Conservation (phyloP, 306 rosid species). For the Vigna angularis region DNA sequence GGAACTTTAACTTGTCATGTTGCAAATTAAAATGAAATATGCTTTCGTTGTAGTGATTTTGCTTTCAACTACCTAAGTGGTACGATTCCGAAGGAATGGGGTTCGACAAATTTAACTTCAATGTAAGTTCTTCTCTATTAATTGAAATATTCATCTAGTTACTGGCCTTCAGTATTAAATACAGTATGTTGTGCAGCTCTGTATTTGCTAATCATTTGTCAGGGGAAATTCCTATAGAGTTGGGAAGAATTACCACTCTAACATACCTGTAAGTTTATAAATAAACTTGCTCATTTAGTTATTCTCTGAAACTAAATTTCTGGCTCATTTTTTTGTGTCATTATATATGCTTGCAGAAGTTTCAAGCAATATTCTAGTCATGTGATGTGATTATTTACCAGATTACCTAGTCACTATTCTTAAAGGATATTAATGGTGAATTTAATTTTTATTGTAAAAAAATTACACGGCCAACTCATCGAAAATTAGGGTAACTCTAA, state of each 20-base stretch:
- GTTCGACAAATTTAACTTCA: slow-evolving; percentile 53
- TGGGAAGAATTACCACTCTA: slow-evolving; percentile 73
- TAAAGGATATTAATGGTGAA: not conserved
- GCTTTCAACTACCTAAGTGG: slow-evolving; percentile 74
- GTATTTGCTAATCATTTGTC: slow-evolving; percentile 79
- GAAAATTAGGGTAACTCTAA: too few species aligned
- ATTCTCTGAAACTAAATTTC: slow-evolving; percentile 36
- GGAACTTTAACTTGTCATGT: not conserved
- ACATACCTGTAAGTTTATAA: slow-evolving; percentile 62
- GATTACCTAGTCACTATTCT: slow-evolving; percentile 7
- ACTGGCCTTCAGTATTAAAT: slow-evolving; percentile 43
- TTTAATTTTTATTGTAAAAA: too few species aligned
- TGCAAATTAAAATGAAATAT: slow-evolving; percentile 29
- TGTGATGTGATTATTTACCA: slow-evolving; percentile 18
- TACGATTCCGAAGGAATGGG: slow-evolving; percentile 83
- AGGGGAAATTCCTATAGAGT: slow-evolving; percentile 78
- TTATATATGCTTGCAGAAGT: slow-evolving; percentile 26
- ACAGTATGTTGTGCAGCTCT: slow-evolving; percentile 66
- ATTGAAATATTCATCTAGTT: slow-evolving; percentile 30
- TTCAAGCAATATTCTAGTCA: not conserved
- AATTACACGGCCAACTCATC: too few species aligned
- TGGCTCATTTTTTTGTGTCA: slow-evolving; percentile 19
- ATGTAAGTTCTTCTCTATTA: slow-evolving; percentile 62
- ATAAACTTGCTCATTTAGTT: slow-evolving; percentile 24
- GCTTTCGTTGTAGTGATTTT: slow-evolving; percentile 59